phyloP scores from a whole-genome alignment of 2,329 filamentous ascomycete species.

The Mycocentrospora acerina region DNA sequence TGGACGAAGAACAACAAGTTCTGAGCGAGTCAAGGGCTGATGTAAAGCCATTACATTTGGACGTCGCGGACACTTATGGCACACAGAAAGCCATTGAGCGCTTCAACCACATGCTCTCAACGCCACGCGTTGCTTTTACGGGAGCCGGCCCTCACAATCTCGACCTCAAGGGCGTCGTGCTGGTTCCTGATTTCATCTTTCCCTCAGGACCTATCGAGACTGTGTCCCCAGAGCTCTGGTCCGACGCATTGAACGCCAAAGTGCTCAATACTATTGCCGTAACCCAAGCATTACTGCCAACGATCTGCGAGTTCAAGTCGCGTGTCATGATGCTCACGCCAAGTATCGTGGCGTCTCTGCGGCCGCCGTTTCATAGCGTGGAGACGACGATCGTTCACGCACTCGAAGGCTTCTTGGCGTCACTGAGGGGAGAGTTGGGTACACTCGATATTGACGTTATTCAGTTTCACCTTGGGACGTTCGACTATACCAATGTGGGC shows the following conservation, averaged over 20 bases:
- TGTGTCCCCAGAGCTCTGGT: constrained; percentile 79
- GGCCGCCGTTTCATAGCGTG: constrained; percentile 77
- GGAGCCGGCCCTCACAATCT: constrained; percentile 75
- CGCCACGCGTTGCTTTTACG: constrained; percentile 73
- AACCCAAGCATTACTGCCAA: constrained; percentile 77
- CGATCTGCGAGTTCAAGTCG: constrained; percentile 57
- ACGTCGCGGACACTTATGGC: constrained; percentile 74
- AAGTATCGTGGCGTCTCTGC: constrained; percentile 76
- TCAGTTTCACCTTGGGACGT: constrained; percentile 86
- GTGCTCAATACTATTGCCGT: constrained; percentile 86
- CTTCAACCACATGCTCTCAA: constrained; percentile 70
- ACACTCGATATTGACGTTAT: constrained; percentile 76
- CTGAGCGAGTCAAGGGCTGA: constrained; percentile 76
- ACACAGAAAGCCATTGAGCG: constrained; percentile 69
- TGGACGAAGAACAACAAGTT: constrained; percentile 80
- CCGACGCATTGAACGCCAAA: constrained; percentile 89
- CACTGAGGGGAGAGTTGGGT: constrained; percentile 75
- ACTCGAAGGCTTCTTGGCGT: constrained; percentile 81
- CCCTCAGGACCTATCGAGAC: constrained; percentile 82
- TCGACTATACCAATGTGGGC: constrained; percentile 73
- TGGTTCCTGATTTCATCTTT: constrained; percentile 79
- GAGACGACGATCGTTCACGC: constrained; percentile 85
- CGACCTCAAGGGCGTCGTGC: constrained; percentile 74
- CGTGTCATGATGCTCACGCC: constrained; percentile 76
- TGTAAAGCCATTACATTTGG: constrained; percentile 77